phyloP scores from a whole-genome alignment of 2,329 filamentous ascomycete genomes.

The Ceratocystis diversiconidia region DNA sequence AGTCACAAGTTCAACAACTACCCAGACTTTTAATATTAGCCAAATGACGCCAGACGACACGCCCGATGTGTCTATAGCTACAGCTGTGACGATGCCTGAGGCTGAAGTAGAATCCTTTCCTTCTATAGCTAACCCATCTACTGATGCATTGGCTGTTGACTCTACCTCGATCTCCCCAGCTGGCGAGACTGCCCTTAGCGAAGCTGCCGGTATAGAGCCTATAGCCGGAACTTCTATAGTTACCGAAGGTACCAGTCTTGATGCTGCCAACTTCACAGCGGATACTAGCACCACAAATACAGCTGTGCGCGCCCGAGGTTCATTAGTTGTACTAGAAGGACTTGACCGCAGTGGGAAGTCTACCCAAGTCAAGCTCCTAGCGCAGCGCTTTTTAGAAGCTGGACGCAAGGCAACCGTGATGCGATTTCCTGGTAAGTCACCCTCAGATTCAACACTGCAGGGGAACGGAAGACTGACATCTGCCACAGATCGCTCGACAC shows the following conservation, averaged over 20 bases:
- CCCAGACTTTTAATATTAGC: neutral
- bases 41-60: slow-evolving; percentile 5
- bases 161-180: neutral
- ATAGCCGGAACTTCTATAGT: neutral
- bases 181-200: neutral
- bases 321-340: slow-evolving; percentile 74
- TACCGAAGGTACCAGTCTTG: neutral
- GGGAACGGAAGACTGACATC: neutral
- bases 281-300: slow-evolving; percentile 13
- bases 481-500: slow-evolving; percentile 57
- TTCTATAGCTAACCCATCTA: neutral
- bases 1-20: neutral
- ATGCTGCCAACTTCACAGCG: neutral
- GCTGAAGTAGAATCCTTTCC: neutral
- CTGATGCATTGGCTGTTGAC: neutral
- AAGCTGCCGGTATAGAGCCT: neutral
- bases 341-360: slow-evolving; percentile 86
- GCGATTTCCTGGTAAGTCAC: slow-evolving; percentile 41
- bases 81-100: neutral
- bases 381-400: slow-evolving; percentile 36
- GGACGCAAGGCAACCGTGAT: slow-evolving; percentile 38
- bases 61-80: slow-evolving; percentile 13
- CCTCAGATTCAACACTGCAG: neutral
- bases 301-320: slow-evolving; percentile 36
- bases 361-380: slow-evolving; percentile 65